Conservation (phyloP, 2,329 filamentous ascomycete species). For the Drechmeria coniospora region DNA sequence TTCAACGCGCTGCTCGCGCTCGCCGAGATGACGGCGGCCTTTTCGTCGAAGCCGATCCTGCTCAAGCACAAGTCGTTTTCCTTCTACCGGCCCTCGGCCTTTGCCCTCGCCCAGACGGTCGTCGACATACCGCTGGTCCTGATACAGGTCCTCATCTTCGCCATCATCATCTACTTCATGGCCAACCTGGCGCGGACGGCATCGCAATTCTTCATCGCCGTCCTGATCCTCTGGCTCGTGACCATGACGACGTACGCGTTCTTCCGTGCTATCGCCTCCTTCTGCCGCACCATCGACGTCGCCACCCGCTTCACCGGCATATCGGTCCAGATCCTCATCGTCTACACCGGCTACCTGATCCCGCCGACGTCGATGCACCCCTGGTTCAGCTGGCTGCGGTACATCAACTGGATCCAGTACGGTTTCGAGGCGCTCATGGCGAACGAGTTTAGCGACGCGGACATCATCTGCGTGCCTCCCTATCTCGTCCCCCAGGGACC, state of each 20-base stretch:
- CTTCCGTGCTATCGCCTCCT: conserved; percentile 42
- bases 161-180: conserved; percentile 65
- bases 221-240: conserved; percentile 43
- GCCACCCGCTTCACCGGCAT: conserved; percentile 44
- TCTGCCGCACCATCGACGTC: conserved; percentile 44
- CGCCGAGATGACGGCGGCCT: conserved; percentile 54
- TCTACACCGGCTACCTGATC: conserved; percentile 54
- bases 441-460: conserved; percentile 44
- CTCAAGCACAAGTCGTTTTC: conserved; percentile 57
- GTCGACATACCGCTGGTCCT: conserved; percentile 48
- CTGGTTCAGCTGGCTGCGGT: conserved; percentile 53
- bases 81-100: conserved; percentile 46
- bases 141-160: conserved; percentile 50
- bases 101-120: conserved; percentile 40
- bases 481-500: conserved; percentile 39
- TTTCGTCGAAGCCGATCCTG: conserved; percentile 47
- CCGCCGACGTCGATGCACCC: conserved; percentile 37
- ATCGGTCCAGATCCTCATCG: conserved; percentile 45
- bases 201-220: conserved; percentile 52
- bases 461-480: conserved; percentile 41
- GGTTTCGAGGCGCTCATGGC: conserved; percentile 51
- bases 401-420: conserved; percentile 54
- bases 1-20: conserved; percentile 53
- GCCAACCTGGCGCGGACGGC: conserved; percentile 50
- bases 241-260: conserved; percentile 43